Evolutionary conservation across 352 stramenopile genomes (phyloP).

Genomic region (Phytopythium mirpurense): DNA sequence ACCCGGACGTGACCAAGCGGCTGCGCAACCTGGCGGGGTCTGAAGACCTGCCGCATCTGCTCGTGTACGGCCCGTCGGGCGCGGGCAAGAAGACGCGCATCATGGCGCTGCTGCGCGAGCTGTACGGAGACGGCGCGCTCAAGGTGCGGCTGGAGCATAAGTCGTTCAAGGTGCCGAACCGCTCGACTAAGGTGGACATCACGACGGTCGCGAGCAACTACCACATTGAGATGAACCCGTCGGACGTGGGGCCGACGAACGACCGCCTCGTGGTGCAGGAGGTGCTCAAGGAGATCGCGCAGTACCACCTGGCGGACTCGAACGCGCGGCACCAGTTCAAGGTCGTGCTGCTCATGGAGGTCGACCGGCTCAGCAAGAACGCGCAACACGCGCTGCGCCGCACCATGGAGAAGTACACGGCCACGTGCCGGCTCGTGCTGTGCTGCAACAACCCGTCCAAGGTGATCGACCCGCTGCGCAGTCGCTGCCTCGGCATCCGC

Average conservation of each 20-base stretch:
- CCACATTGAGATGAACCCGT: slow-evolving; percentile 99
- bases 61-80: slow-evolving; percentile 98
- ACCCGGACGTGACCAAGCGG: slow-evolving; percentile 91
- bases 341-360: slow-evolving; percentile 97
- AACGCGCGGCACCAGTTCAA: slow-evolving; percentile 77
- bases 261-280: slow-evolving; percentile 98
- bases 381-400: slow-evolving; percentile 96
- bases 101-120: slow-evolving; percentile 91
- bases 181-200: slow-evolving; percentile 94
- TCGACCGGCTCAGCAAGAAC: slow-evolving; percentile 96
- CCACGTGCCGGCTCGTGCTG: slow-evolving; percentile 95
- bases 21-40: slow-evolving; percentile 70
- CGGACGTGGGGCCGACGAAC: slow-evolving; percentile 91
- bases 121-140: slow-evolving; percentile 95
- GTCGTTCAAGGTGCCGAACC: slow-evolving; percentile 89
- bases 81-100: slow-evolving; percentile 99
- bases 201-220: slow-evolving; percentile 98
- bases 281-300: slow-evolving; percentile 99
- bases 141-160: slow-evolving; percentile 87
- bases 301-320: slow-evolving; percentile 82
- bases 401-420: slow-evolving; percentile 97
- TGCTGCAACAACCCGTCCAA: slow-evolving; percentile 96
- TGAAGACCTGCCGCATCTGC: slow-evolving; percentile 93
- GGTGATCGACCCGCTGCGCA: slow-evolving; percentile 97
- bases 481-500: slow-evolving; percentile 93